Percentiles rank a stretch among this genome's conserved stretches.
Evolutionary conservation across 768 basidiomycete genomes (phyloP).

Genomic region (Tricholoma sp.): DNA sequence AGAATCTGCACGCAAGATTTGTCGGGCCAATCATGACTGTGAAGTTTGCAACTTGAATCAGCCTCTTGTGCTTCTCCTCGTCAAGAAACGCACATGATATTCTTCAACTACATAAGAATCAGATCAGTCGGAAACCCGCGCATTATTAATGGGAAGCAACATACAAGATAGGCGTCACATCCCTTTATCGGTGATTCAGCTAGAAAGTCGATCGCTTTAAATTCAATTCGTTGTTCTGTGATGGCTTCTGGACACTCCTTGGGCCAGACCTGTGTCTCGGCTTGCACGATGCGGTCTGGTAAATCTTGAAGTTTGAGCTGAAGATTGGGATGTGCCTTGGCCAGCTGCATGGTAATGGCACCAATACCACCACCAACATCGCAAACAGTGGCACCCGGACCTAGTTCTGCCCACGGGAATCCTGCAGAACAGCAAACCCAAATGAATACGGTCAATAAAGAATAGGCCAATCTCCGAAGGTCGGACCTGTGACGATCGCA

Average conservation of each 20-base stretch:
- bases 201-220: constrained; percentile 36
- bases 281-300: constrained; percentile 25
- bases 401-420: constrained; percentile 30
- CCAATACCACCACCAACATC: constrained; percentile 39
- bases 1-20: constrained; percentile 31
- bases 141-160: constrained; percentile 6
- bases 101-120: constrained; percentile 23
- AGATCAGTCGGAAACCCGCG: background rate
- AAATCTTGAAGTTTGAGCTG: constrained; percentile 35
- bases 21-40: constrained; percentile 40
- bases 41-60: background rate
- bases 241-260: constrained; percentile 30
- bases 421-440: constrained; percentile 14
- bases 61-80: background rate
- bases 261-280: constrained; percentile 28
- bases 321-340: constrained; percentile 28
- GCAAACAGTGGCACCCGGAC: constrained; percentile 25
- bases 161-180: constrained; percentile 38
- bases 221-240: constrained; percentile 28
- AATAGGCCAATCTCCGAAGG: background rate
- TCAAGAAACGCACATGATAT: constrained; percentile 26
- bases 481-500: constrained; percentile 19
- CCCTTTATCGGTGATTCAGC: constrained; percentile 27
- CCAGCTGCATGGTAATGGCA: constrained; percentile 25
- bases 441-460: background rate